Evolutionary conservation across 108 stramenopile genomes (phyloP), one percentile per base, ranked within the genome.

Genomic region (Cyclostephanos invisitatus): DNA sequence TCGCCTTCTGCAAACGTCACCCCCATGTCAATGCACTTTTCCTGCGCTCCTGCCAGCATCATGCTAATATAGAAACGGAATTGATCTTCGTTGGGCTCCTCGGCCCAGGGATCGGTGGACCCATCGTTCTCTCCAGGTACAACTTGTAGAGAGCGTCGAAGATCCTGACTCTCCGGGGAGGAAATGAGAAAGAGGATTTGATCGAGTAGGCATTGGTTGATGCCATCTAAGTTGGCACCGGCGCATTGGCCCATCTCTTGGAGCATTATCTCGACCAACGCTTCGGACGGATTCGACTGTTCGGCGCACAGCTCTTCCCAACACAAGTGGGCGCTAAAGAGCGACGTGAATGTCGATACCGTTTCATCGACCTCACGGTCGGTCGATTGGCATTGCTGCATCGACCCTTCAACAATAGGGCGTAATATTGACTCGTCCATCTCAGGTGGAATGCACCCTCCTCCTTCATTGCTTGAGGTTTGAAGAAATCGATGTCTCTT

Each of bases 261-360:
- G 32, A 72, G 68, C 21, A 80, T 40, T 0, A 80, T 62, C 47
- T 37, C 63, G 15, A 68, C 11, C 10, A 73, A 53, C 20, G 36
- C 63, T 20, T 55, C 54, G 40, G 67, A 68, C 14, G 60, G 72
- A 40, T 48, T 60, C 20, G n/a, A 28, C 57, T 36, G 47, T 64
- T 76, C 69, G 47, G 56, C 78, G 62, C 78, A 80, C 44, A 80
- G 72, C 11, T 53, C 35, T 6, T 40, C 48, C 78, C 78, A 80
- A 29, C 78, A 80, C 7, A 28, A 48, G n/a, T 69, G 61, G 20
- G 78, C 64, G n/a, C 67, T 62, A 25, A 72, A 58, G 11, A 80
- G 68, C 12, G 29, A 55, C 28, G 27, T 15, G 14, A 80, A 68
- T 15, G 46, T 29, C 7, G 15, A 20, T 5, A 60, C 32, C 8